Base-by-base conservation (phyloP, 306 rosid species). In the Vigna angularis region DNA sequence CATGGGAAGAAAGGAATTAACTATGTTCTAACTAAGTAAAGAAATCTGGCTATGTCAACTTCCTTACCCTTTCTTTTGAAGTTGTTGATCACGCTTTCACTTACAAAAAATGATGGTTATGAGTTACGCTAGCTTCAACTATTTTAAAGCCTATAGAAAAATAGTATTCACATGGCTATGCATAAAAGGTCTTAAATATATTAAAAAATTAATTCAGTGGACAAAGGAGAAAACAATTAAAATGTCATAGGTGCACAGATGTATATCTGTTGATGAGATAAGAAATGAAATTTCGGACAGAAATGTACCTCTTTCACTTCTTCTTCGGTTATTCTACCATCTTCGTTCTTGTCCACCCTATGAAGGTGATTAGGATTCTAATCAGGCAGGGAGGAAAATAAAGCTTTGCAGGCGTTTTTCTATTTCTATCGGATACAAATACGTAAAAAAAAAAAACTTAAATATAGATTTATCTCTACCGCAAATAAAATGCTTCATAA, bases 261-360 rank as follows among this genome's bases (percentile, higher is more conserved):
- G 16, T 14, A 61, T 3, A 14, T 59, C 6, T 14, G 44, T 15
- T 28, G 6, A 62, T 62, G 7, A 32, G 28, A 69, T 18, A 9
- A 57, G 16, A 22, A 26, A 36, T 16, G n/a, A 44, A 13, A 50
- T 45, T 38, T 38, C 22, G 14, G 40, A 49, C 32, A 42, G 30
- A 61, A 58, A 48, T 47, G 20, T 52, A 91, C 98, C 97, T 93
- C 97, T 80, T 90, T 93, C 38, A 93, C 98, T 87, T 91, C 97
- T 76, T 79, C 93, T 79, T 91, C 97, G 1, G 89, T 40, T 32
- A 93, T 90, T 84, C 97, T 86, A 16, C 98, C 98, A 50, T 93
- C 97, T 77, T 93, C 98, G 40, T 93, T 91, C 89, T 93, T 93
- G 88, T 93, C 96, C 84, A 91, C 93, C 96, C 98, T 93, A 84